Percentiles rank a stretch among this genome's conserved stretches.
These are phyloP conservation scores for Terana coerulea DNA, from an alignment of 768 basidiomycete genomes.

Conservation along the genomic window DNA sequence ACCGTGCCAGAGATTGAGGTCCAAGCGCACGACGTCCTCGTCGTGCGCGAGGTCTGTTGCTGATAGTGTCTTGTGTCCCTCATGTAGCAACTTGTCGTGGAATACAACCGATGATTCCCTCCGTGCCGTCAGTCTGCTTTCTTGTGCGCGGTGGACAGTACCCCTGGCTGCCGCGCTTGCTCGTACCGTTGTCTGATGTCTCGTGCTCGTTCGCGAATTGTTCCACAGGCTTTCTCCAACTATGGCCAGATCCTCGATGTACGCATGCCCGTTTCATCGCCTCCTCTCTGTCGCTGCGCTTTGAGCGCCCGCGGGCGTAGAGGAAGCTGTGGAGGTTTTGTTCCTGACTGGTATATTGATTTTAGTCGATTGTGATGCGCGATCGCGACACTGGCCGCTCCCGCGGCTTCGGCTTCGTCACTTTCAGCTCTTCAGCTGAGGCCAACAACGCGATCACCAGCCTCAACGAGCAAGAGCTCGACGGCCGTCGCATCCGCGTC, in stretches of 20 bases:
- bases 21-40: too few relatives aligned
- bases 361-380: constrained; percentile 95
- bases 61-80: constrained; percentile 32
- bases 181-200: constrained; percentile 42
- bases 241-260: constrained; percentile 91
- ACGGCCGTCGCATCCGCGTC: constrained; percentile 86
- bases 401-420: constrained; percentile 97
- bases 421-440: constrained; percentile 56
- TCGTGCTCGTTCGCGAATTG: constrained; percentile 38
- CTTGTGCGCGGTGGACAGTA: constrained; percentile 23
- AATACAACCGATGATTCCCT: constrained; percentile 93
- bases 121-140: constrained; percentile 74
- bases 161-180: constrained; percentile 15
- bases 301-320: too few relatives aligned
- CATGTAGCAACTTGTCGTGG: constrained; percentile 90
- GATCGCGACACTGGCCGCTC: constrained; percentile 97
- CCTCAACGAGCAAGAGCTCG: constrained; percentile 89
- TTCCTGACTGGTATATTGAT: background rate
- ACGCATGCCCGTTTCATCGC: constrained; percentile 34
- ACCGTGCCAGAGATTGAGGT: too few relatives aligned
- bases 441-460: constrained; percentile 72
- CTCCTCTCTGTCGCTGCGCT: background rate
- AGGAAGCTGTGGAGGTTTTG: too few relatives aligned
- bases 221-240: constrained; percentile 70
- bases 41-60: constrained; percentile 39